Evolutionary conservation across 495 filamentous ascomycete species (phyloP).

Genomic region (Saxispiralis lemnorum): DNA sequence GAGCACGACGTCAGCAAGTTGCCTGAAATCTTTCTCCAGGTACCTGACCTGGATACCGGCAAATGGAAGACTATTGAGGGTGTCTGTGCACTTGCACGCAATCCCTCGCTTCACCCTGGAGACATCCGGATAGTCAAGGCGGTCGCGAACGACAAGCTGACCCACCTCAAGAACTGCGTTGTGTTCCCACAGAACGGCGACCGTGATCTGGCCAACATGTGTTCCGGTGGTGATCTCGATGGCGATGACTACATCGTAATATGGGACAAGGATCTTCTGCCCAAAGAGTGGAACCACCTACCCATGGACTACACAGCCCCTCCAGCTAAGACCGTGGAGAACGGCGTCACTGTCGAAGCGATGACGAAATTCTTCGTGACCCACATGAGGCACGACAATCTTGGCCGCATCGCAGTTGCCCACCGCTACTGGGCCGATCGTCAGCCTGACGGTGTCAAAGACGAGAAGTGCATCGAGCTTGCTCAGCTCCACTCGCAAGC

Average conservation of each 20-base stretch:
- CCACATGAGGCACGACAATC: constrained; percentile 82
- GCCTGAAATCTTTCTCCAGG: constrained; percentile 80
- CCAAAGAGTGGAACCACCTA: constrained; percentile 44
- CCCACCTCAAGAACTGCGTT: constrained; percentile 65
- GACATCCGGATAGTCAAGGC: constrained; percentile 80
- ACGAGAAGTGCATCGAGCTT: constrained; percentile 51
- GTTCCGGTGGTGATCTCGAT: constrained; percentile 88
- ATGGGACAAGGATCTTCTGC: constrained; percentile 69
- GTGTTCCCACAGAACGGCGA: constrained; percentile 77
- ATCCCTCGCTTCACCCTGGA: constrained; percentile 86
- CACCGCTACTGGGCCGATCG: constrained; percentile 67
- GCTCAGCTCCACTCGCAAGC: constrained; percentile 74
- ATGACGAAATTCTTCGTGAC: constrained; percentile 72
- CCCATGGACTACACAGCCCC: constrained; percentile 58
- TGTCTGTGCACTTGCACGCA: constrained; percentile 69
- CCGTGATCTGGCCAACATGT: constrained; percentile 75
- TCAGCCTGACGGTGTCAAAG: constrained; percentile 42
- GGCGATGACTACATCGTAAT: constrained; percentile 91
- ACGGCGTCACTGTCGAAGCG: constrained; percentile 46
- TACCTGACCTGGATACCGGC: constrained; percentile 34
- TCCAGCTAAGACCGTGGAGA: constrained; percentile 30
- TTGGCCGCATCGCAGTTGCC: constrained; percentile 62
- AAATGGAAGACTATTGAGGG: constrained; percentile 53
- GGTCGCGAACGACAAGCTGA: constrained; percentile 53
- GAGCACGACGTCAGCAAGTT: constrained; percentile 24